Percentiles rank a stretch among this genome's conserved stretches.
phyloP scores from a whole-genome alignment of 176 grass and related monocot species.

The Thinopyrum elongatum region DNA sequence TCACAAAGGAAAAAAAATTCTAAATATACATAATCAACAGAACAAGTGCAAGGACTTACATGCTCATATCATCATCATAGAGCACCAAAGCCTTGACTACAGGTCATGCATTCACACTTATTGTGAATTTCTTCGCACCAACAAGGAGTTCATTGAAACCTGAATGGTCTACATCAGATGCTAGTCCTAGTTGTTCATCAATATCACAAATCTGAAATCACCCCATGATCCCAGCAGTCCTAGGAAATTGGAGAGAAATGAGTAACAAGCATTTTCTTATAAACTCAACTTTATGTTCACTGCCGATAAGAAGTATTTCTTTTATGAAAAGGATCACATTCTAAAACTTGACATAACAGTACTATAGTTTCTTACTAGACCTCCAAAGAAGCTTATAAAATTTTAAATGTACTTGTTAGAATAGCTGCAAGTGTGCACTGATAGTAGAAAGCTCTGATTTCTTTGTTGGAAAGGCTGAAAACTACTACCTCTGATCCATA shows the following conservation, averaged over 20 bases:
- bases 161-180: not conserved
- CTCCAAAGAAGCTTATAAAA: not conserved
- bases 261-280: not conserved
- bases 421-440: not conserved
- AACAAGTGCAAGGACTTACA: constrained; percentile 11
- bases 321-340: not conserved
- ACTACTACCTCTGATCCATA: too few species aligned
- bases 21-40: not conserved
- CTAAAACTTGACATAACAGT: not conserved
- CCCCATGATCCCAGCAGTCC: not conserved
- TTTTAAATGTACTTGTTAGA: not conserved
- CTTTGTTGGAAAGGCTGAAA: not conserved
- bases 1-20: not conserved
- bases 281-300: not conserved
- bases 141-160: not conserved
- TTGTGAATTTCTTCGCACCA: not conserved
- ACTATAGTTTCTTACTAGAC: not conserved
- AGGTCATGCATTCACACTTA: not conserved
- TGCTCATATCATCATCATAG: not conserved
- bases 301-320: not conserved
- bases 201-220: not conserved
- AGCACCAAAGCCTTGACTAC: not conserved
- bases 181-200: not conserved
- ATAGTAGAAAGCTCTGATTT: not conserved
- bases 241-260: not conserved